Conservation (phyloP, 306 rosid species). For the Hippophae tibetana region DNA sequence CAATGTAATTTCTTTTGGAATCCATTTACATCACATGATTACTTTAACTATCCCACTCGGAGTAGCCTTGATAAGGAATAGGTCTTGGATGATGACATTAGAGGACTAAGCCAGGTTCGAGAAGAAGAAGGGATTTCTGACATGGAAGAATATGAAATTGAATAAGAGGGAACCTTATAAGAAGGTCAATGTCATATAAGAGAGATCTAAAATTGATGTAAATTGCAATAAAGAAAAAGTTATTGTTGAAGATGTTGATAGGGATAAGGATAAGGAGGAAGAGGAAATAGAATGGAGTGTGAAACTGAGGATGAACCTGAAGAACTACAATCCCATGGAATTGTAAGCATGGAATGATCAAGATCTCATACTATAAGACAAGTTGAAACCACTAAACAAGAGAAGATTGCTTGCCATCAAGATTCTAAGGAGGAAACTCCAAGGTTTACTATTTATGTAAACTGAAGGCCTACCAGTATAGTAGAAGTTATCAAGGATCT, state of each 20-base stretch:
- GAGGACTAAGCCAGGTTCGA: slow-evolving; percentile 62
- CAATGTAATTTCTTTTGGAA: slow-evolving; percentile 96
- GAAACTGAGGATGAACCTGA: slow-evolving; percentile 24
- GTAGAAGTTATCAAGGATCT: slow-evolving; percentile 73
- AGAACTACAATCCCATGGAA: slow-evolving; percentile 21
- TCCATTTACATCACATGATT: slow-evolving; percentile 72
- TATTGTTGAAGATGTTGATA: slow-evolving; percentile 52
- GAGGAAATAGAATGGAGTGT: slow-evolving; percentile 22
- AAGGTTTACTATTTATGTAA: slow-evolving; percentile 67
- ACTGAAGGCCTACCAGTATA: slow-evolving; percentile 77
- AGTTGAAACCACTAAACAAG: slow-evolving; percentile 35
- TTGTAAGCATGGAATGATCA: slow-evolving; percentile 32
- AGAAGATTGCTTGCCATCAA: slow-evolving; percentile 27
- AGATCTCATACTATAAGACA: slow-evolving; percentile 47
- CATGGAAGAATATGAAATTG: slow-evolving; percentile 63
- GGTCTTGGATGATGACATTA: slow-evolving; percentile 48
- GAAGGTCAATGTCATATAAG: slow-evolving; percentile 34
- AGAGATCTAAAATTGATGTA: slow-evolving; percentile 26
- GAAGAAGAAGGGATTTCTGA: slow-evolving; percentile 92
- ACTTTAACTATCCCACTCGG: slow-evolving; percentile 56
- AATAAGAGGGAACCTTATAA: slow-evolving; percentile 33
- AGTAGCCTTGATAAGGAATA: slow-evolving; percentile 33
- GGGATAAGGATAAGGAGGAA: slow-evolving; percentile 37
- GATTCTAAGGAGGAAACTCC: slow-evolving; percentile 61
- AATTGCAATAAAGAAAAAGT: slow-evolving; percentile 47